phyloP scores from a whole-genome alignment of 306 rosid species.

The Medicago ruthenica region DNA sequence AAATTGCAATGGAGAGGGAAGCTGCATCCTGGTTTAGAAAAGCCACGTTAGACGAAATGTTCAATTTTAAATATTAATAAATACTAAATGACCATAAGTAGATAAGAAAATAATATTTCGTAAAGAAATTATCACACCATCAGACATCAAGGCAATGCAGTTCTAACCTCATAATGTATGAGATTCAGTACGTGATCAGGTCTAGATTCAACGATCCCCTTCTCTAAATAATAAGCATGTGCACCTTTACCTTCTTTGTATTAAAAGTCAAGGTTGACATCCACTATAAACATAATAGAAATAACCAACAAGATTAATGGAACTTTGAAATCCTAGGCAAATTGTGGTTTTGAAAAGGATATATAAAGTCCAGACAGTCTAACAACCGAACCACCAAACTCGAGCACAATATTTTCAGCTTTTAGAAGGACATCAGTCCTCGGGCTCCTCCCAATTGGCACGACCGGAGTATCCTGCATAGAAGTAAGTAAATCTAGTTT shows the following conservation, averaged over 20 bases:
- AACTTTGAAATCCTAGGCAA: conserved; percentile 27
- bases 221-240: conserved; percentile 81
- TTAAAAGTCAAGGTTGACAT: conserved; percentile 63
- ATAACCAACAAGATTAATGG: conserved; percentile 26
- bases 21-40: conserved; percentile 83
- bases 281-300: conserved; percentile 25
- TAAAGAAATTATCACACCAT: neutral
- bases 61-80: conserved; percentile 25
- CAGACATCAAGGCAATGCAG: conserved; percentile 30
- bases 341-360: conserved; percentile 64
- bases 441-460: conserved; percentile 90
- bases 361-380: conserved; percentile 93
- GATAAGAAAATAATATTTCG: conserved; percentile 12
- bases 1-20: conserved; percentile 75
- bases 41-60: neutral
- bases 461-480: conserved; percentile 76
- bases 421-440: conserved; percentile 85
- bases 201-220: conserved; percentile 74
- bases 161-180: conserved; percentile 90
- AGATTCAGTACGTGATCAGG: conserved; percentile 94
- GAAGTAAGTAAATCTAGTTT: conserved; percentile 36
- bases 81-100: conserved; percentile 11
- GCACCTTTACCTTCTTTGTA: conserved; percentile 90
- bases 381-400: conserved; percentile 80
- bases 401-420: conserved; percentile 81